A percentile compares a stretch with the other conserved stretches of the same genome.
phyloP scores from a whole-genome alignment of 2,329 filamentous ascomycete genomes.

The Phialophora chinensis region DNA sequence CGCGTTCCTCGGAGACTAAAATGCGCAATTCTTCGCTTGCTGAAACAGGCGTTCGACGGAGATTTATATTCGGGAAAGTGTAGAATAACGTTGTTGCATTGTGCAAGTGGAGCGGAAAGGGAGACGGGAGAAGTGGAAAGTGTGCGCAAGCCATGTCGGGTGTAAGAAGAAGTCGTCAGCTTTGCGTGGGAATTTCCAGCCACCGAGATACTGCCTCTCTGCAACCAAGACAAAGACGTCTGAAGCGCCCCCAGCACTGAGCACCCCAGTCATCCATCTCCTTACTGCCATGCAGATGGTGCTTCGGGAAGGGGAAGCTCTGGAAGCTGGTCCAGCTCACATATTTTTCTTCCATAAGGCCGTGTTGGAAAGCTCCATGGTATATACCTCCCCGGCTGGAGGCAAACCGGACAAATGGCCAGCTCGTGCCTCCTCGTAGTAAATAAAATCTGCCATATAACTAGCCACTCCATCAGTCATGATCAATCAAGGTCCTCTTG shows the following conservation, averaged over 20 bases:
- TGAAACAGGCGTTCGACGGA: conserved; percentile 21
- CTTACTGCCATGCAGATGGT: neutral
- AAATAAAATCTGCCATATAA: neutral
- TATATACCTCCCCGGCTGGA: neutral
- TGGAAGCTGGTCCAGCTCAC: neutral
- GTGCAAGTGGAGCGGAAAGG: conserved; percentile 1
- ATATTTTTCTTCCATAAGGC: neutral
- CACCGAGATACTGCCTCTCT: neutral
- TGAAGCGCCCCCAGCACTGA: neutral
- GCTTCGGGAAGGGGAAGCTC: neutral
- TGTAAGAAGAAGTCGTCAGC: neutral
- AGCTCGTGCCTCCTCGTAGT: neutral
- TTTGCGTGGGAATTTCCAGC: neutral
- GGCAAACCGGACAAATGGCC: neutral
- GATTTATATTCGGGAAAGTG: conserved; percentile 1
- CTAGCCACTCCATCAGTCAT: neutral
- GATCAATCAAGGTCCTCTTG: neutral
- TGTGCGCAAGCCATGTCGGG: neutral
- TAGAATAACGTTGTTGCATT: neutral
- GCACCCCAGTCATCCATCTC: neutral
- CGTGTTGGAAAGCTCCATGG: neutral
- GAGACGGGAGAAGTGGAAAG: neutral
- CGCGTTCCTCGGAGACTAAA: neutral
- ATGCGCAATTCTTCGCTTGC: conserved; percentile 18
- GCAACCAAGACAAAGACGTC: neutral